Percentiles rank a stretch among this genome's conserved stretches.
These are phyloP conservation scores for Alternaria angustiovoidea DNA, from an alignment of 2,329 filamentous ascomycete genomes.

Conservation along the genomic window DNA sequence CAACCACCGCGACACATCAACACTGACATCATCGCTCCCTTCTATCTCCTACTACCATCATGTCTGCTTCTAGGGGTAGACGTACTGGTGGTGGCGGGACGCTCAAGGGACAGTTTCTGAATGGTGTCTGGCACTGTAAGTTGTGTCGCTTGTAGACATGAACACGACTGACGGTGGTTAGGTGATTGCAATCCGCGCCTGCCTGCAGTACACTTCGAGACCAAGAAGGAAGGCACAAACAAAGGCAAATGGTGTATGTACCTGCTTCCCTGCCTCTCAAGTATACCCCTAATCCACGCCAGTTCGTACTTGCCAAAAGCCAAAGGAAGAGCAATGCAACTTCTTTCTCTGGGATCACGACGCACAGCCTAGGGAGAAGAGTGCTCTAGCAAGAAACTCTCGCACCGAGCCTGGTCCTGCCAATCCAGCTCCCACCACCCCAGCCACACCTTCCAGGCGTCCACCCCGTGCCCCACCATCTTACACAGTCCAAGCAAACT, in stretches of 20 bases:
- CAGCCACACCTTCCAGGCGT: constrained; percentile 28
- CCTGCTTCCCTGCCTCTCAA: background rate
- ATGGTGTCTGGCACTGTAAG: constrained; percentile 43
- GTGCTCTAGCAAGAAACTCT: constrained; percentile 58
- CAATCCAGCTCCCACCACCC: background rate
- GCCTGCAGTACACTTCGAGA: constrained; percentile 63
- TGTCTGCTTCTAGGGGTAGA: constrained; percentile 29
- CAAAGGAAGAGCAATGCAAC: constrained; percentile 52
- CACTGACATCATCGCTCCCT: background rate
- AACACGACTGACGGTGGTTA: constrained; percentile 30
- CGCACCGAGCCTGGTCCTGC: constrained; percentile 52
- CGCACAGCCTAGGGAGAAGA: constrained; percentile 59
- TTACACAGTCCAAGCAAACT: constrained; percentile 22
- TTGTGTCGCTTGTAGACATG: background rate
- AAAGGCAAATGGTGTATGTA: constrained; percentile 61
- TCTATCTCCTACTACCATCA: constrained; percentile 3
- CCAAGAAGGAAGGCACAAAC: constrained; percentile 65
- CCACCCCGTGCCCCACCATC: constrained; percentile 29
- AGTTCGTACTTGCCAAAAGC: constrained; percentile 66
- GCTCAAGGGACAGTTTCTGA: constrained; percentile 29
- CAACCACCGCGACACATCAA: background rate
- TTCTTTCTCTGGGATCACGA: constrained; percentile 68
- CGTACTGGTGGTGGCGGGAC: constrained; percentile 14
- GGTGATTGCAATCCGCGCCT: constrained; percentile 64
- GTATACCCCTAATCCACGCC: constrained; percentile 20